Evolutionary conservation across 441 rosid genomes (phyloP).

Genomic region (Arabidopsis lyrata): DNA sequence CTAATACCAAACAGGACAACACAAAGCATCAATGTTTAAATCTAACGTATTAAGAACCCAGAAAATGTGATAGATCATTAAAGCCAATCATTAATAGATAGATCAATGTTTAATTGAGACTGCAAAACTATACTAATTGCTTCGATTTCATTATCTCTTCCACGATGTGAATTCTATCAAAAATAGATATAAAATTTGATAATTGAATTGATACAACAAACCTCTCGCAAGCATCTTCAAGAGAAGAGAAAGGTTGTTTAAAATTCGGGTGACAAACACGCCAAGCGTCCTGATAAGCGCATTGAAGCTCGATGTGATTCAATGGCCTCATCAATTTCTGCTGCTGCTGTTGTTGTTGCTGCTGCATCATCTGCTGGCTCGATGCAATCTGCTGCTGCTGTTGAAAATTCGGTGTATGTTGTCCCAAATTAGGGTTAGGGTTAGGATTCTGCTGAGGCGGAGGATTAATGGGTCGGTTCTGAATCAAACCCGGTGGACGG

Average conservation of each 20-base stretch:
- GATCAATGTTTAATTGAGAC: neutral
- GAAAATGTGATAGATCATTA: neutral
- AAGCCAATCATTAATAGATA: neutral
- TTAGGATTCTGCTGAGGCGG: slow-evolving; percentile 55
- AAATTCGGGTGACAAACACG: slow-evolving; percentile 94
- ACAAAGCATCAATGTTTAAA: neutral
- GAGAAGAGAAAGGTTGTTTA: slow-evolving; percentile 87
- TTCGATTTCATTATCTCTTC: no score
- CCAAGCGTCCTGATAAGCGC: slow-evolving; percentile 97
- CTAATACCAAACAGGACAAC: slow-evolving; percentile 14
- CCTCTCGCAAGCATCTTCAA: slow-evolving; percentile 98
- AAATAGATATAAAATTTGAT: neutral
- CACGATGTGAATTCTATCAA: no score
- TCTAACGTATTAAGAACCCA: no score
- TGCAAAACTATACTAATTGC: neutral
- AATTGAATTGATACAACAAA: slow-evolving; percentile 32
- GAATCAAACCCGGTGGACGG: slow-evolving; percentile 74
- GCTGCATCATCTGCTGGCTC: slow-evolving; percentile 49
- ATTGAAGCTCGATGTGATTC: slow-evolving; percentile 87
- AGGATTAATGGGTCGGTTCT: slow-evolving; percentile 58
- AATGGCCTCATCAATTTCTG: slow-evolving; percentile 76
- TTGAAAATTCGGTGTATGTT: slow-evolving; percentile 52
- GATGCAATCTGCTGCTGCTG: slow-evolving; percentile 50
- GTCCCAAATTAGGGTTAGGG: slow-evolving; percentile 46
- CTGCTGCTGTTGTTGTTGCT: slow-evolving; percentile 55